Conservation (phyloP, 306 rosid species). For the Malus asiatica region DNA sequence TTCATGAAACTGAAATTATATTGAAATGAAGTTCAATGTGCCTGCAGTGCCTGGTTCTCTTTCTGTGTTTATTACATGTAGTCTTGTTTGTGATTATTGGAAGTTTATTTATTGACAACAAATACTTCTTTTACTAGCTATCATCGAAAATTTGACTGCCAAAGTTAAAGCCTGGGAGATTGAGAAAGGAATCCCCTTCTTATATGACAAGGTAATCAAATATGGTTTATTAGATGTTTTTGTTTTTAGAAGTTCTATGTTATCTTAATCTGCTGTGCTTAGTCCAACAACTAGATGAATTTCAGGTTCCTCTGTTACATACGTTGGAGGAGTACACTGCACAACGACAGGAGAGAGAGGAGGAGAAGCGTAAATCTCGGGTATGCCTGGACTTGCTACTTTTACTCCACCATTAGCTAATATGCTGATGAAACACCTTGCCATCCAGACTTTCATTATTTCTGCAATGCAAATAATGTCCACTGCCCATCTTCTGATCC, state of each 20-base stretch:
- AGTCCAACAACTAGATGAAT: constrained; percentile 12
- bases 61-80: neutral
- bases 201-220: constrained; percentile 76
- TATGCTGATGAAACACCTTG: neutral
- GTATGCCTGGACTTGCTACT: constrained; percentile 27
- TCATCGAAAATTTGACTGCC: constrained; percentile 61
- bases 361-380: constrained; percentile 79
- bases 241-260: neutral
- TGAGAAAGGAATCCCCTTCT: constrained; percentile 78
- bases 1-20: neutral
- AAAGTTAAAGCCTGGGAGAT: constrained; percentile 80
- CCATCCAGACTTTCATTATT: neutral
- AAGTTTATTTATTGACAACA: neutral
- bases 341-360: constrained; percentile 59
- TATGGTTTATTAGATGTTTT: neutral
- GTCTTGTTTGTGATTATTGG: neutral
- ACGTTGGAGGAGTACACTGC: constrained; percentile 54
- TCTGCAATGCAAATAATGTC: neutral
- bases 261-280: neutral
- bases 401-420: neutral
- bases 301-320: constrained; percentile 54
- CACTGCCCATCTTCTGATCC: neutral
- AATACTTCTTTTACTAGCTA: constrained; percentile 33
- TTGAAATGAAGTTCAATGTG: neutral
- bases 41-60: neutral